Conservation (phyloP, 805 yeast genomes). For the Trichomonascus vanleenenianus region DNA sequence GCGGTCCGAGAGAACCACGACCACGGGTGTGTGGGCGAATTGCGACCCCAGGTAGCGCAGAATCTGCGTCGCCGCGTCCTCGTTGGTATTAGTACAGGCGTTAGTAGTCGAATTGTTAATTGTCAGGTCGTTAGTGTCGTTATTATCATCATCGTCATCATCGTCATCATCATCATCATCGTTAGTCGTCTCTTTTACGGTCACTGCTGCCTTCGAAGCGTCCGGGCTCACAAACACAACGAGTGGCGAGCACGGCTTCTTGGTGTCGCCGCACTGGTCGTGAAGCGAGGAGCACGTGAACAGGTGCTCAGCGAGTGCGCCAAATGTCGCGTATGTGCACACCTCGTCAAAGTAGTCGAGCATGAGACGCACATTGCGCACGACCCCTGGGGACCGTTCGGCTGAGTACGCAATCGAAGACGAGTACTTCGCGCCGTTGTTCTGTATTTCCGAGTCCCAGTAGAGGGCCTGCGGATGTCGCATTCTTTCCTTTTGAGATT, state of each 20-base stretch:
- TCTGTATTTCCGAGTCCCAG: too few relatives aligned
- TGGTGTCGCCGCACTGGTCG: neutral
- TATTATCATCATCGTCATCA: too few relatives aligned
- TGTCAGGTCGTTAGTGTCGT: neutral
- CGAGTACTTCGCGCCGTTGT: too few relatives aligned
- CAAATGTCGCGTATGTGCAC: neutral
- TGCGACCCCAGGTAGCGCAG: neutral
- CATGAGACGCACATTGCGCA: too few relatives aligned
- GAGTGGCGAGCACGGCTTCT: neutral
- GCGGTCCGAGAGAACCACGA: neutral
- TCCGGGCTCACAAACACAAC: constrained; percentile 1
- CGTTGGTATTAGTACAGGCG: neutral
- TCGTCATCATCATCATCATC: too few relatives aligned
- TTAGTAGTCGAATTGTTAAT: neutral
- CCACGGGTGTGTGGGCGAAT: neutral
- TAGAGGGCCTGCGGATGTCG: too few relatives aligned
- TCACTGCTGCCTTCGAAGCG: too few relatives aligned
- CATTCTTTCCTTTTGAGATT: too few relatives aligned
- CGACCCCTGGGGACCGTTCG: too few relatives aligned
- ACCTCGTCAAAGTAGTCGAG: neutral
- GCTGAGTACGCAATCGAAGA: too few relatives aligned
- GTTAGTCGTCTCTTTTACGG: too few relatives aligned
- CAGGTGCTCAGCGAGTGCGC: neutral
- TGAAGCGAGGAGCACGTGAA: constrained; percentile 1
- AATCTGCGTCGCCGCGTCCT: neutral